Conservation (phyloP, 768 basidiomycete genomes). For the Chiua virens region DNA sequence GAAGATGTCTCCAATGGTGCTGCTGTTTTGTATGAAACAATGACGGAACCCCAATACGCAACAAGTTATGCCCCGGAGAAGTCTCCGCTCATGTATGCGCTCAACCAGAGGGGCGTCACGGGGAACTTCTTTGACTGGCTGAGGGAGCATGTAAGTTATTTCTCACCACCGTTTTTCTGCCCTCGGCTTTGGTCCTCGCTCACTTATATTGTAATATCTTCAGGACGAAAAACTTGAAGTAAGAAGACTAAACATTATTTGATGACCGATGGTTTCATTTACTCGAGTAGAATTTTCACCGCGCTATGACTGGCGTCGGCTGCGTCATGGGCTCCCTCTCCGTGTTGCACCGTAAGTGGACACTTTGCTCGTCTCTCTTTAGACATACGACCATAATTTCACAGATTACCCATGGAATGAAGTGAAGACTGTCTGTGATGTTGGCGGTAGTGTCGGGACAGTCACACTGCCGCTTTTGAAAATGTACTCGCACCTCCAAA, state of each 20-base stretch:
- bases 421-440: constrained; percentile 28
- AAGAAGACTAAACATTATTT: background rate
- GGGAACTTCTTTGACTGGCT: constrained; percentile 29
- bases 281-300: constrained; percentile 19
- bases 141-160: constrained; percentile 16
- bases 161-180: no score
- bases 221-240: constrained; percentile 17
- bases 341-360: constrained; percentile 18
- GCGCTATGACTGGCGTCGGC: constrained; percentile 24
- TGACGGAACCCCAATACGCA: constrained; percentile 21
- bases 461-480: constrained; percentile 31
- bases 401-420: no score
- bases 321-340: constrained; percentile 26
- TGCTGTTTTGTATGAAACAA: constrained; percentile 24
- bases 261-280: background rate
- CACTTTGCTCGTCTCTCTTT: constrained; percentile 1
- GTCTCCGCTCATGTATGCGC: constrained; percentile 22
- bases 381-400: constrained; percentile 12
- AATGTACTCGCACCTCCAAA: constrained; percentile 28
- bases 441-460: constrained; percentile 36
- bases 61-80: constrained; percentile 20
- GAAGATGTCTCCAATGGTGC: background rate
- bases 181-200: background rate
- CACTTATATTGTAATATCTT: background rate
- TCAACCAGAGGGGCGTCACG: constrained; percentile 15